phyloP scores from a whole-genome alignment of 768 basidiomycete genomes.

The Saitozyma sp. region DNA sequence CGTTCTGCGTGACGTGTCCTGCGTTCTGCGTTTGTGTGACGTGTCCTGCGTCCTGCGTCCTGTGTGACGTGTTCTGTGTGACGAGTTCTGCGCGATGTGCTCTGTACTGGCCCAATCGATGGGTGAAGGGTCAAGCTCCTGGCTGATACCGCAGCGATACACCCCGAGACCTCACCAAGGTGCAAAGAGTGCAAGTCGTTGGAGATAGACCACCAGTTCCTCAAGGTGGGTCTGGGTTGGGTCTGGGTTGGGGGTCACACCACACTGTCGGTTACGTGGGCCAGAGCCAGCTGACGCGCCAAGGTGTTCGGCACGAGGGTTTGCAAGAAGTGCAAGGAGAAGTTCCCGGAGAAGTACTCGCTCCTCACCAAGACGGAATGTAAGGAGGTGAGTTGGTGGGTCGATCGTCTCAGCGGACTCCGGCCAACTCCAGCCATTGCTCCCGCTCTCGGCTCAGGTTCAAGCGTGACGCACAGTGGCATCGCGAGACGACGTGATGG shows the following conservation, averaged over 20 bases:
- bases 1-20: too few relatives aligned
- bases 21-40: too few relatives aligned
- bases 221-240: constrained; percentile 55
- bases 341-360: constrained; percentile 87
- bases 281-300: neutral
- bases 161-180: constrained; percentile 71
- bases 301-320: constrained; percentile 76
- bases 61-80: too few relatives aligned
- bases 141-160: constrained; percentile 63
- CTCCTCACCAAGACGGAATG: constrained; percentile 97
- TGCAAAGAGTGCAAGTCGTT: constrained; percentile 83
- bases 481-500: too few relatives aligned
- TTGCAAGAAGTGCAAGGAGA: constrained; percentile 87
- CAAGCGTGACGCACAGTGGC: too few relatives aligned
- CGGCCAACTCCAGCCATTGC: neutral
- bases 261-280: neutral
- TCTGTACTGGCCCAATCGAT: too few relatives aligned
- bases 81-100: too few relatives aligned
- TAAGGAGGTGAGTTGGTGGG: constrained; percentile 67
- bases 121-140: too few relatives aligned
- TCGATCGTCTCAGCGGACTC: neutral
- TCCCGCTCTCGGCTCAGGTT: too few relatives aligned
- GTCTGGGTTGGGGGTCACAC: too few relatives aligned
- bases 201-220: constrained; percentile 80
- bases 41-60: too few relatives aligned